These are phyloP conservation scores for Mycena crocata DNA, from an alignment of 768 basidiomycete species.

Conservation along the genomic window DNA sequence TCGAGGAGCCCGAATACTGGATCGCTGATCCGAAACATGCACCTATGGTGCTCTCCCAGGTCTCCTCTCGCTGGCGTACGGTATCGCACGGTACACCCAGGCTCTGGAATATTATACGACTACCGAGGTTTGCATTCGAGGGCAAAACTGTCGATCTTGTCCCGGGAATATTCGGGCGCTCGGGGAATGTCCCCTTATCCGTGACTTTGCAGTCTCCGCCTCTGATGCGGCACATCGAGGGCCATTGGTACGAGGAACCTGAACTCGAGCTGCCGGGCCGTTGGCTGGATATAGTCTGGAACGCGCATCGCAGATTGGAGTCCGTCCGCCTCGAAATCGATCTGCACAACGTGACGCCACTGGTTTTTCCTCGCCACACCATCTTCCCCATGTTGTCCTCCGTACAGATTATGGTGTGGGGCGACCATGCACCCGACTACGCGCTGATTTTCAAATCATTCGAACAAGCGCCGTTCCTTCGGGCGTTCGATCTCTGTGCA, in stretches of 20 bases:
- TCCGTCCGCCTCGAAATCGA: neutral
- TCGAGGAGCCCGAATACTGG: neutral
- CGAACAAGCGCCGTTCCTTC: neutral
- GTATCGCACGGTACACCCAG: neutral
- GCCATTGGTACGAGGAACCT: too few species aligned
- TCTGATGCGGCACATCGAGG: neutral
- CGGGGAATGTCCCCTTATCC: neutral
- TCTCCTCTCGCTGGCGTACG: constrained; percentile 5
- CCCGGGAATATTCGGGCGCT: neutral
- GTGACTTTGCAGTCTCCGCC: neutral
- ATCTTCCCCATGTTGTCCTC: neutral
- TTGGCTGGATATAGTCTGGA: neutral
- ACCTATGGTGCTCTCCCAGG: constrained; percentile 3
- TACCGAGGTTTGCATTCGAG: neutral
- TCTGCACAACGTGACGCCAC: neutral
- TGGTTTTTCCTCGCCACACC: neutral
- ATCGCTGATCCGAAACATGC: neutral
- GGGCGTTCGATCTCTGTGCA: neutral
- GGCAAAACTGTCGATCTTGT: neutral
- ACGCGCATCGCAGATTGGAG: neutral
- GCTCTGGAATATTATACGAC: neutral
- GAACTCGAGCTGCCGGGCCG: too few species aligned
- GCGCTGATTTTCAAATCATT: neutral
- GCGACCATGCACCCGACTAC: neutral
- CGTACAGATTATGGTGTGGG: neutral